Percentiles rank a stretch among this genome's conserved stretches.
These are phyloP conservation scores for Fusarium humuli DNA, from an alignment of 2,329 filamentous ascomycete species.

Conservation along the genomic window DNA sequence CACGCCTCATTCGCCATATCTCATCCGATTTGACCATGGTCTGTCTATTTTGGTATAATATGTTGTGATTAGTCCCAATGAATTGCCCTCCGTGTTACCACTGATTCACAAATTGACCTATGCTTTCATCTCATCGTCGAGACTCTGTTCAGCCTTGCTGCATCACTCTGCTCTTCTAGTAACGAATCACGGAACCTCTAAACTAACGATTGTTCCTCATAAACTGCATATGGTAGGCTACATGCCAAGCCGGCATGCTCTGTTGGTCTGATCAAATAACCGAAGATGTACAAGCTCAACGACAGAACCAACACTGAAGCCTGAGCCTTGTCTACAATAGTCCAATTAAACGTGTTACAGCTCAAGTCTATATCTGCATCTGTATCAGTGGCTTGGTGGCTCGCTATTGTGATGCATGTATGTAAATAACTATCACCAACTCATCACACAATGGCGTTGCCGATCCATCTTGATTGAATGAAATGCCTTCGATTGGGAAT, in stretches of 20 bases:
- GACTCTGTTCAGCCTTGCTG: conserved; percentile 20
- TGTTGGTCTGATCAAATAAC: conserved; percentile 6
- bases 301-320: background rate
- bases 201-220: background rate
- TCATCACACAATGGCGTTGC: conserved; percentile 26
- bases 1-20: background rate
- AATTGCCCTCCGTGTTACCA: conserved; percentile 11
- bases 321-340: background rate
- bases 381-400: conserved; percentile 22
- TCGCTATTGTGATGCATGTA: conserved; percentile 10
- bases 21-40: background rate
- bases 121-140: conserved; percentile 3
- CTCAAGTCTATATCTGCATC: background rate
- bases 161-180: background rate
- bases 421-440: conserved; percentile 10
- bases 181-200: background rate
- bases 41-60: background rate
- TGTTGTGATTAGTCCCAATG: background rate
- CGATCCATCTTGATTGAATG: conserved; percentile 8
- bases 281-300: conserved; percentile 11
- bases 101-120: background rate
- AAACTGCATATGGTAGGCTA: background rate
- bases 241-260: background rate
- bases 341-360: background rate
- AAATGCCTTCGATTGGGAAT: conserved; percentile 8